Conservation (phyloP, 2,329 filamentous ascomycete genomes). For the Monilinia fructicola region DNA sequence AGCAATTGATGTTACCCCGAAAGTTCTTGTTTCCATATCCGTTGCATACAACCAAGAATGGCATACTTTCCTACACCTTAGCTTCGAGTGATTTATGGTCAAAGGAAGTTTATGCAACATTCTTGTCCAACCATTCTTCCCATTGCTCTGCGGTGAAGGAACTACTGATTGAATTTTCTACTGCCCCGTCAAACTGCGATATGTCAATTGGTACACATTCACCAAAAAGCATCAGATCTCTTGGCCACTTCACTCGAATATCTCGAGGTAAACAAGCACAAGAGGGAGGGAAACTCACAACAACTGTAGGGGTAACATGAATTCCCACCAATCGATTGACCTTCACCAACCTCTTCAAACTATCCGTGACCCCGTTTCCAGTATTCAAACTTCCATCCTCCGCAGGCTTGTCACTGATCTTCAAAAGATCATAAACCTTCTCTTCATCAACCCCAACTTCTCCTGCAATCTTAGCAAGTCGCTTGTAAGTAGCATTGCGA, state of each 20-base stretch:
- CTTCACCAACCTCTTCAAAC: slow-evolving; percentile 82
- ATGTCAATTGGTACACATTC: not conserved
- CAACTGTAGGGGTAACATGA: slow-evolving; percentile 87
- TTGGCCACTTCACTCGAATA: not conserved
- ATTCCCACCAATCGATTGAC: slow-evolving; percentile 75
- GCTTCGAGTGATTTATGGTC: not conserved
- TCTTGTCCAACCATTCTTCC: slow-evolving; percentile 52
- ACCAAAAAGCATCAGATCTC: not conserved
- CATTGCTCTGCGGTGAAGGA: slow-evolving; percentile 79
- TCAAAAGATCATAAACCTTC: slow-evolving; percentile 67
- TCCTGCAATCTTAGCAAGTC: slow-evolving; percentile 70
- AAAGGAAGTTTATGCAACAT: slow-evolving; percentile 1
- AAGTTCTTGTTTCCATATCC: too few relatives aligned
- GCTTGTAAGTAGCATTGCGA: slow-evolving; percentile 78
- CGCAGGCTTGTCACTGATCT: slow-evolving; percentile 65
- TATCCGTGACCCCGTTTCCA: slow-evolving; percentile 80
- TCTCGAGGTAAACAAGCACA: not conserved
- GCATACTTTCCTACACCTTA: too few relatives aligned
- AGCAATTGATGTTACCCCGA: too few relatives aligned
- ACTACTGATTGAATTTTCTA: slow-evolving; percentile 75
- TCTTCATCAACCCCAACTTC: slow-evolving; percentile 68
- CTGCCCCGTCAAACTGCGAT: slow-evolving; percentile 69
- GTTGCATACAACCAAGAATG: too few relatives aligned
- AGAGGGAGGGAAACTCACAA: slow-evolving; percentile 41
- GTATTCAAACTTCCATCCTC: slow-evolving; percentile 69